Conservation (phyloP, 306 rosid genomes). For the Gynostemma pentaphyllum region DNA sequence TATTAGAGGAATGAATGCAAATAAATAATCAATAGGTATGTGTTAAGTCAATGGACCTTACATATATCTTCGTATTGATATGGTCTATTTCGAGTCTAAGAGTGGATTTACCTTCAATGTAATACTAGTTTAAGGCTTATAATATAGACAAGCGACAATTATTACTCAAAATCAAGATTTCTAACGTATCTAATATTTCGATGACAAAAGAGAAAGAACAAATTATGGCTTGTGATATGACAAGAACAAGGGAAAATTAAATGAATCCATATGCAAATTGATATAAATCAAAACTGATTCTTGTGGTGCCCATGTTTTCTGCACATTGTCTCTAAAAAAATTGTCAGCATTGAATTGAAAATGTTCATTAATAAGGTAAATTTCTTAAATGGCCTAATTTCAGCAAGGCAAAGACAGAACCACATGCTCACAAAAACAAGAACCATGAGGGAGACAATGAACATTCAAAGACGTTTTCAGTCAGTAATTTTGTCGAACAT, state of each 20-base stretch:
- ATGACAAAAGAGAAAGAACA: too few relatives aligned
- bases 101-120: too few relatives aligned
- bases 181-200: too few relatives aligned
- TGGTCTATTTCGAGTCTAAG: too few relatives aligned
- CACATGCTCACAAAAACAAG: background rate
- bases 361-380: background rate
- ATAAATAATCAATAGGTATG: background rate
- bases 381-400: background rate
- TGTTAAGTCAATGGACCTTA: too few relatives aligned
- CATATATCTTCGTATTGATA: too few relatives aligned
- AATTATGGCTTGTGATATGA: background rate
- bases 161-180: too few relatives aligned
- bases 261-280: background rate
- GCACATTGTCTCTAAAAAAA: too few relatives aligned
- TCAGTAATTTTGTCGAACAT: conserved; percentile 13
- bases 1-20: background rate
- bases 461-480: background rate
- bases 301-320: background rate
- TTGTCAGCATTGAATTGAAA: too few relatives aligned
- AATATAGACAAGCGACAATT: too few relatives aligned
- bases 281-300: background rate
- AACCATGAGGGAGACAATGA: conserved; percentile 12
- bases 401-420: background rate
- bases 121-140: too few relatives aligned
- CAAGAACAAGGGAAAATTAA: background rate